phyloP scores from a whole-genome alignment of 495 filamentous ascomycete genomes.

The Aspergillus baeticus region DNA sequence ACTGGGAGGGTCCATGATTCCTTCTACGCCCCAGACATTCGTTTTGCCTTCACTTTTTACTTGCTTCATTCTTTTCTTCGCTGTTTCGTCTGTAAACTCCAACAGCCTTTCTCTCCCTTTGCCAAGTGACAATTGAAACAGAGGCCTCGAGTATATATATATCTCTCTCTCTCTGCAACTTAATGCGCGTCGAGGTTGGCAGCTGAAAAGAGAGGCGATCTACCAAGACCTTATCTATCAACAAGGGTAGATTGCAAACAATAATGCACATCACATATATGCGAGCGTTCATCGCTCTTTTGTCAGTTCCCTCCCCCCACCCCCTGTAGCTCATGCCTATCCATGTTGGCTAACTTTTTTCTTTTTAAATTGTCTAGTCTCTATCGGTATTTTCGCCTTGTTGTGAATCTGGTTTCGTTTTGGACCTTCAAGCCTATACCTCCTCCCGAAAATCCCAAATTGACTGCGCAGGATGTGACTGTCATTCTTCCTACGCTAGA shows the following conservation, averaged over 20 bases:
- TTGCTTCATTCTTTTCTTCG: conserved; percentile 18
- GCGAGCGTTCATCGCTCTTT: conserved; percentile 46
- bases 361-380: conserved; percentile 39
- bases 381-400: conserved; percentile 64
- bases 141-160: not conserved
- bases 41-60: conserved; percentile 14
- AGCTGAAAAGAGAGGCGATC: too few species aligned
- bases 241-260: too few species aligned
- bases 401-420: conserved; percentile 65
- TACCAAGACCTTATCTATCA: conserved; percentile 4
- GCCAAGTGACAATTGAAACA: conserved; percentile 5
- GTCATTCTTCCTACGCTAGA: conserved; percentile 73
- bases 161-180: not conserved
- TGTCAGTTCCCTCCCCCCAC: conserved; percentile 30
- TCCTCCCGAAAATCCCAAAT: conserved; percentile 59
- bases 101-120: conserved; percentile 14
- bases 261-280: conserved; percentile 48
- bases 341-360: conserved; percentile 13
- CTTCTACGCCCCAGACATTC: conserved; percentile 18
- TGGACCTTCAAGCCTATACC: conserved; percentile 63
- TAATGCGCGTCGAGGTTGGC: not conserved
- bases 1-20: conserved; percentile 1
- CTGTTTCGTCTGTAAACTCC: not conserved
- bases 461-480: conserved; percentile 69
- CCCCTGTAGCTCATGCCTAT: not conserved